phyloP scores from a whole-genome alignment of 495 filamentous ascomycete genomes.

The Aspergillus homomorphus region DNA sequence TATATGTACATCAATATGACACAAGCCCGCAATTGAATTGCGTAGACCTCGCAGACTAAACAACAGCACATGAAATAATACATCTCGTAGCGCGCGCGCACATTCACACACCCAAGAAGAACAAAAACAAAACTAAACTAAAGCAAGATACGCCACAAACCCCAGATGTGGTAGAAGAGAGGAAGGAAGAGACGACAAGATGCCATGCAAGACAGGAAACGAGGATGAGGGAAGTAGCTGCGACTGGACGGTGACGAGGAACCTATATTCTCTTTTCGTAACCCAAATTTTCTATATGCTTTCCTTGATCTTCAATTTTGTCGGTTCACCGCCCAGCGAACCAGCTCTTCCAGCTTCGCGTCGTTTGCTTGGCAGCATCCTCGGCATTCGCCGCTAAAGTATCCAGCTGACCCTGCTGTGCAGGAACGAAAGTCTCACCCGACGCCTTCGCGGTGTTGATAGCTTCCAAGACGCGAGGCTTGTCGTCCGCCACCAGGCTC shows the following conservation, averaged over 20 bases:
- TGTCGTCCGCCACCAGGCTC: constrained; percentile 15
- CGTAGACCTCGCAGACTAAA: not conserved
- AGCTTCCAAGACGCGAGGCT: constrained; percentile 39
- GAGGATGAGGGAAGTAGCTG: constrained; percentile 17
- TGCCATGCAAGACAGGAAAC: constrained; percentile 21
- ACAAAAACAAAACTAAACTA: constrained; percentile 15
- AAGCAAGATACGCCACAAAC: constrained; percentile 26
- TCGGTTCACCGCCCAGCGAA: constrained; percentile 36
- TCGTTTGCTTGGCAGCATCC: constrained; percentile 35
- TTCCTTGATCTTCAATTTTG: constrained; percentile 1
- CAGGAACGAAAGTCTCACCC: constrained; percentile 18
- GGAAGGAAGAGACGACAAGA: constrained; percentile 17
- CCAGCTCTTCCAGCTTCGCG: constrained; percentile 46
- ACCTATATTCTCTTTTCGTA: constrained; percentile 7
- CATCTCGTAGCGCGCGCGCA: not conserved
- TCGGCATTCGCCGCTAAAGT: constrained; percentile 43
- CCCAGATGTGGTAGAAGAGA: constrained; percentile 21
- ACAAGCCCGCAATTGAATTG: not conserved
- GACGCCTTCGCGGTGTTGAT: constrained; percentile 29
- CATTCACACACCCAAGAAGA: not conserved
- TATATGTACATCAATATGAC: constrained; percentile 8
- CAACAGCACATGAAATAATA: not conserved
- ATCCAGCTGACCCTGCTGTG: constrained; percentile 39
- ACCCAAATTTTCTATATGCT: constrained; percentile 1
- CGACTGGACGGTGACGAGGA: constrained; percentile 4